These are phyloP conservation scores for Gonapodya sp. DNA, from an alignment of 192 early-diverging fungal genomes.

Conservation along the genomic window DNA sequence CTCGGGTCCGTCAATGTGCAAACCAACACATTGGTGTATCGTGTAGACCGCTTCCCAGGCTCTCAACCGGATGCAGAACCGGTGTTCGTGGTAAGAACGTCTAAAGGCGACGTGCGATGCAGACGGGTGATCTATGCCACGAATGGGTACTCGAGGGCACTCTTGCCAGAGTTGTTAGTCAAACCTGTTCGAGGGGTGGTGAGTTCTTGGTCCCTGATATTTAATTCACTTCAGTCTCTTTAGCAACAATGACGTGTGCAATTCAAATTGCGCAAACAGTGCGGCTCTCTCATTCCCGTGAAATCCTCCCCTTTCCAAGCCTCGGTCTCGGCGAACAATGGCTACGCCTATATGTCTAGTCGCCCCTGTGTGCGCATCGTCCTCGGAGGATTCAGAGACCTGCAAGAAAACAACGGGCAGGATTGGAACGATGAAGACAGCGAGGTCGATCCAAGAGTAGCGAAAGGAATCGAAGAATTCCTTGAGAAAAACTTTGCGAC, in stretches of 20 bases:
- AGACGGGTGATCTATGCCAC: constrained; percentile 29
- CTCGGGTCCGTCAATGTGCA: background rate
- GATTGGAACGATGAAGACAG: background rate
- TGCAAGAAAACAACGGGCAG: constrained; percentile 12
- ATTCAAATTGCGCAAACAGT: no score
- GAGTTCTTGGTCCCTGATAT: background rate
- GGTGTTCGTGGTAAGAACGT: constrained; percentile 14
- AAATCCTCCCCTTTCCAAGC: constrained; percentile 13
- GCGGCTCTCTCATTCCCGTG: background rate
- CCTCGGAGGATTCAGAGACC: constrained; percentile 30
- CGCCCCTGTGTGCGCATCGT: constrained; percentile 32
- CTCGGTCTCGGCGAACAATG: constrained; percentile 20
- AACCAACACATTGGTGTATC: constrained; percentile 18
- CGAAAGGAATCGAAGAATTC: background rate
- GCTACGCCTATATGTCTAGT: constrained; percentile 32
- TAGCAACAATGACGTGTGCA: no score
- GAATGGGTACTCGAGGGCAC: constrained; percentile 32
- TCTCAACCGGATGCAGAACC: background rate
- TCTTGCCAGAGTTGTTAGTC: constrained; percentile 19
- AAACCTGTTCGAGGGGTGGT: background rate
- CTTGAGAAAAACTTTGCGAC: background rate
- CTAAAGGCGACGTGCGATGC: constrained; percentile 16
- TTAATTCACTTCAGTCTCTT: no score
- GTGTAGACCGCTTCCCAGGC: background rate
- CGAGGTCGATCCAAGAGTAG: background rate